These are phyloP conservation scores for Litsea cubeba DNA, from an alignment of 164 flowering plant genomes.

Conservation along the genomic window DNA sequence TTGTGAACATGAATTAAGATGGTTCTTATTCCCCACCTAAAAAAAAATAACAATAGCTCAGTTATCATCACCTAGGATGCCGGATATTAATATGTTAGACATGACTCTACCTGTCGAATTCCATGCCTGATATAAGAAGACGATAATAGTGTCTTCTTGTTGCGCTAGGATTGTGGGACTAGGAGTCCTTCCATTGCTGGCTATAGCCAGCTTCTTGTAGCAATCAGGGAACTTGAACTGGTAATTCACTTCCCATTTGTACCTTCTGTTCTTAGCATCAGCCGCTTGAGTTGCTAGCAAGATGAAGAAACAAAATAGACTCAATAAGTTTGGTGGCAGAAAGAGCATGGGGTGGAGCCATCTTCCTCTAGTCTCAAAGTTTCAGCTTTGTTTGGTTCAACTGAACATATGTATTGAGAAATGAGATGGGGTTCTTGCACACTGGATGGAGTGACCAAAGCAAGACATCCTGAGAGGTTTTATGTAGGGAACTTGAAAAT, in stretches of 20 bases:
- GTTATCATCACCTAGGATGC: neutral
- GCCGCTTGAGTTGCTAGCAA: conserved; percentile 8
- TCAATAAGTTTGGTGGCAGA: neutral
- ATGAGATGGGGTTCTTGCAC: no score
- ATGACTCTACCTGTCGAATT: conserved; percentile 48
- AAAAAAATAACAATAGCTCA: neutral
- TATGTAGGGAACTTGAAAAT: no score
- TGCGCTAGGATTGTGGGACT: conserved; percentile 72
- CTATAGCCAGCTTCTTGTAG: conserved; percentile 50
- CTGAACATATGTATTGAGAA: no score
- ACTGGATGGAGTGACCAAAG: no score
- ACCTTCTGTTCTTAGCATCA: conserved; percentile 45
- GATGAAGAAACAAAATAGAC: neutral
- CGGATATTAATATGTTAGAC: neutral
- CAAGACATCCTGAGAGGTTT: no score
- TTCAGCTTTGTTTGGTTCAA: no score
- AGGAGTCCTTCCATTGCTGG: conserved; percentile 65
- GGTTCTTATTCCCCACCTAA: neutral
- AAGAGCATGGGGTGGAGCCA: neutral
- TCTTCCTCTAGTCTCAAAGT: neutral
- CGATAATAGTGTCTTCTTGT: conserved; percentile 62
- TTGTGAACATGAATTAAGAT: neutral
- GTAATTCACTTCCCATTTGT: conserved; percentile 78
- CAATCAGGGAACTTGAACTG: conserved; percentile 78
- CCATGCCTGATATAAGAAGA: no score